Percentiles rank a stretch among this genome's conserved stretches.
These are phyloP conservation scores for Cryptosporidium tyzzeri DNA, from an alignment of 169 alveolate genomes.

Conservation along the genomic window DNA sequence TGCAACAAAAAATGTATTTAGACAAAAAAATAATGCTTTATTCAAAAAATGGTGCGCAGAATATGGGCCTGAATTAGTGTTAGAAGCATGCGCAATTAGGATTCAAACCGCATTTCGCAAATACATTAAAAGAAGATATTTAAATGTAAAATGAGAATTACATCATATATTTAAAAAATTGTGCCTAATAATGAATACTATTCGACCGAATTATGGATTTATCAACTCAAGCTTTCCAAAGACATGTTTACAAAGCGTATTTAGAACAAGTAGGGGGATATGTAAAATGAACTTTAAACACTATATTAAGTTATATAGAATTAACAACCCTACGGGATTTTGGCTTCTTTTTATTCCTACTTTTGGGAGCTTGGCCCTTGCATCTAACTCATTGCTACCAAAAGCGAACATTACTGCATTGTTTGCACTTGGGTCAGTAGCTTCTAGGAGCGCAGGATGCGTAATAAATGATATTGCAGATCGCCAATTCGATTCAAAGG, in stretches of 20 bases:
- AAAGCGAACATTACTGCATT: neutral
- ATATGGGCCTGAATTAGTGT: slow-evolving; percentile 63
- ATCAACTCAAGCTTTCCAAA: neutral
- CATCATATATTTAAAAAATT: neutral
- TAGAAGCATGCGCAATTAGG: slow-evolving; percentile 72
- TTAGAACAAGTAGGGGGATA: neutral
- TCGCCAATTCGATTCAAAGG: slow-evolving; percentile 79
- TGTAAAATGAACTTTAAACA: neutral
- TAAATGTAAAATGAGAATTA: neutral
- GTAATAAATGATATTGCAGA: slow-evolving; percentile 87
- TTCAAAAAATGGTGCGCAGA: slow-evolving; percentile 66
- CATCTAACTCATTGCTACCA: neutral
- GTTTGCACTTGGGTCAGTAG: slow-evolving; percentile 74
- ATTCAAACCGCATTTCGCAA: slow-evolving; percentile 60
- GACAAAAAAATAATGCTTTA: slow-evolving; percentile 1
- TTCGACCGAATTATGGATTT: neutral
- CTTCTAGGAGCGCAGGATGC: slow-evolving; percentile 80
- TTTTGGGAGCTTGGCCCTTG: neutral
- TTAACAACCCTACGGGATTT: neutral
- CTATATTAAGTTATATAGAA: neutral
- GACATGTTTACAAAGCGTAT: neutral
- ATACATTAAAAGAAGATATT: slow-evolving; percentile 17
- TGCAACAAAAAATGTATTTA: slow-evolving; percentile 55
- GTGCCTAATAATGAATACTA: neutral
- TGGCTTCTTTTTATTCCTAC: slow-evolving; percentile 19